phyloP scores from a whole-genome alignment of 176 grass and related monocot species.

The Elaeis guineensis region DNA sequence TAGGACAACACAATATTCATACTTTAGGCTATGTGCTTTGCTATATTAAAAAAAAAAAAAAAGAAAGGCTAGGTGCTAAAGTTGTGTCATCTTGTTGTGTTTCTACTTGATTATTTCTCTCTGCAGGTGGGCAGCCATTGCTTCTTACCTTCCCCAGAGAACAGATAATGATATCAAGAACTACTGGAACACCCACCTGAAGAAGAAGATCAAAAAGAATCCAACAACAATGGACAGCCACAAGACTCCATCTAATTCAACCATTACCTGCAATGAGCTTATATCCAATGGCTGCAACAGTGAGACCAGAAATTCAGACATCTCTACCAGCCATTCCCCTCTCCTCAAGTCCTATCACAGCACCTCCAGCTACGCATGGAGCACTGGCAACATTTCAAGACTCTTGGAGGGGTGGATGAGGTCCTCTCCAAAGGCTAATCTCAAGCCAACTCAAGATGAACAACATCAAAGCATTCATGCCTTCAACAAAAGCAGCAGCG shows the following conservation, averaged over 20 bases:
- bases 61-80: too few species aligned
- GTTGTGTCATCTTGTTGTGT: too few species aligned
- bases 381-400: conserved; percentile 68
- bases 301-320: not conserved
- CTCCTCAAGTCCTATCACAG: not conserved
- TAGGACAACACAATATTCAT: too few species aligned
- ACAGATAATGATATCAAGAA: conserved; percentile 98
- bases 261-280: not conserved
- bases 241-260: conserved; percentile 15
- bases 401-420: conserved; percentile 38
- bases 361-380: conserved; percentile 42
- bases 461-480: conserved; percentile 2
- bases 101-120: not conserved
- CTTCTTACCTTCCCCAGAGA: conserved; percentile 72
- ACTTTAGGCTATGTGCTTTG: too few species aligned
- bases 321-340: too few species aligned
- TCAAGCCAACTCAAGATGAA: too few species aligned
- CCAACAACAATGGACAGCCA: conserved; percentile 20
- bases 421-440: not conserved
- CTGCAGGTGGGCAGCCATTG: conserved; percentile 68
- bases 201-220: conserved; percentile 78
- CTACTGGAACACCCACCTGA: conserved; percentile 90
- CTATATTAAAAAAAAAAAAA: too few species aligned
- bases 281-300: conserved; percentile 14
- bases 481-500: conserved; percentile 2